Conservation (phyloP, 192 early-diverging fungal species). For the Backusella mclennaniae region DNA sequence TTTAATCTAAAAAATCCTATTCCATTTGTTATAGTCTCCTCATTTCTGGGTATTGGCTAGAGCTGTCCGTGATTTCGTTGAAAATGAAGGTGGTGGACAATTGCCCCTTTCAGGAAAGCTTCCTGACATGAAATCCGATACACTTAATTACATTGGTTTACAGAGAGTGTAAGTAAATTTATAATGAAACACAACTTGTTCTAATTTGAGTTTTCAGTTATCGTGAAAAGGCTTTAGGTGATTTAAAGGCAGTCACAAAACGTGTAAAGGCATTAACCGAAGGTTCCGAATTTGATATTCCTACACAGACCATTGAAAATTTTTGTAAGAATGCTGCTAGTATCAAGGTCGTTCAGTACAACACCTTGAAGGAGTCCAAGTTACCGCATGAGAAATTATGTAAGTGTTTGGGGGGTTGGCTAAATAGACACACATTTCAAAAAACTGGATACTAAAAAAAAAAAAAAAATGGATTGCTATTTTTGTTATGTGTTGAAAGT, state of each 20-base stretch:
- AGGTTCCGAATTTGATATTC: constrained; percentile 48
- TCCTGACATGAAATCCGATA: constrained; percentile 98
- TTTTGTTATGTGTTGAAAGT: constrained; percentile 17
- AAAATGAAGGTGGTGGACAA: constrained; percentile 62
- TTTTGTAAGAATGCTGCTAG: constrained; percentile 83
- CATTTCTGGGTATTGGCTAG: constrained; percentile 86
- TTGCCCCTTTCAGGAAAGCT: constrained; percentile 85
- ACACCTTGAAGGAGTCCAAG: constrained; percentile 57
- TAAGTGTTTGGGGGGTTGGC: constrained; percentile 14
- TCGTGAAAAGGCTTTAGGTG: constrained; percentile 75
- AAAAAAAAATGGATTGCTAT: background rate
- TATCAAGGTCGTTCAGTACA: constrained; percentile 68
- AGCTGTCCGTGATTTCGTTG: constrained; percentile 79
- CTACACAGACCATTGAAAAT: constrained; percentile 63
- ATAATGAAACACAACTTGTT: background rate
- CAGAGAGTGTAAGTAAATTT: constrained; percentile 68
- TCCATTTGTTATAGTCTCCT: constrained; percentile 39
- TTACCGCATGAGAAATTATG: constrained; percentile 47
- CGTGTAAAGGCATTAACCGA: constrained; percentile 49
- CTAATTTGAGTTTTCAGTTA: constrained; percentile 47
- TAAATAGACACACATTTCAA: background rate
- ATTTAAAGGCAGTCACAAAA: constrained; percentile 49
- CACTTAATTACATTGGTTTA: constrained; percentile 77
- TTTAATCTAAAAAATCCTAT: background rate
- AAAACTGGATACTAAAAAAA: background rate